Percentiles rank a stretch among this genome's conserved stretches.
Evolutionary conservation across 176 grass and related monocot species (phyloP).

Genomic region (Rhynchospora pubera): DNA sequence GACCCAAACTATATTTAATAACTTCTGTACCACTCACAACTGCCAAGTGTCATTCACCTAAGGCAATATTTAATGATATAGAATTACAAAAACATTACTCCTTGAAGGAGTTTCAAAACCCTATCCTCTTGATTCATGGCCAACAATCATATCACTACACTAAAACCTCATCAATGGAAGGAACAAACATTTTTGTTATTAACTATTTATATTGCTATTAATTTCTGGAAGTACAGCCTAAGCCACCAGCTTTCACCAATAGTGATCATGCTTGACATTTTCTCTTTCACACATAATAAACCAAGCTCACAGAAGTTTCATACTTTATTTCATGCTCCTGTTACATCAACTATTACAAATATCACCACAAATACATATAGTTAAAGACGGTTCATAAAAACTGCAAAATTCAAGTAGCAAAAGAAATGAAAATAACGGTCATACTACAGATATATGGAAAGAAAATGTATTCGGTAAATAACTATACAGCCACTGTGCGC

Average conservation of each 20-base stretch:
- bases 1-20: background rate
- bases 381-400: background rate
- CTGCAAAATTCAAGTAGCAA: background rate
- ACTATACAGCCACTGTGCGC: background rate
- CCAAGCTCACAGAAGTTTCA: background rate
- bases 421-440: background rate
- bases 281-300: background rate
- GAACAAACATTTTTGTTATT: background rate
- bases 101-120: background rate
- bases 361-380: background rate
- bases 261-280: background rate
- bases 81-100: background rate
- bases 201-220: too few relatives aligned
- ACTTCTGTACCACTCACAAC: background rate
- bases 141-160: background rate
- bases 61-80: background rate
- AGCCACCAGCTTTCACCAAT: background rate
- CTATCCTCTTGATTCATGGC: background rate
- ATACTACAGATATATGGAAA: constrained; percentile 1
- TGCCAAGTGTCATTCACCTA: background rate
- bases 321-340: background rate
- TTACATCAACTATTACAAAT: background rate
- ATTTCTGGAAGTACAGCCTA: too few relatives aligned
- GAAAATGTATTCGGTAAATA: background rate
- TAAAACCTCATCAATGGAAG: background rate